These are phyloP conservation scores for Alternaria gansuensis DNA, from an alignment of 2,329 filamentous ascomycete genomes.

Conservation along the genomic window DNA sequence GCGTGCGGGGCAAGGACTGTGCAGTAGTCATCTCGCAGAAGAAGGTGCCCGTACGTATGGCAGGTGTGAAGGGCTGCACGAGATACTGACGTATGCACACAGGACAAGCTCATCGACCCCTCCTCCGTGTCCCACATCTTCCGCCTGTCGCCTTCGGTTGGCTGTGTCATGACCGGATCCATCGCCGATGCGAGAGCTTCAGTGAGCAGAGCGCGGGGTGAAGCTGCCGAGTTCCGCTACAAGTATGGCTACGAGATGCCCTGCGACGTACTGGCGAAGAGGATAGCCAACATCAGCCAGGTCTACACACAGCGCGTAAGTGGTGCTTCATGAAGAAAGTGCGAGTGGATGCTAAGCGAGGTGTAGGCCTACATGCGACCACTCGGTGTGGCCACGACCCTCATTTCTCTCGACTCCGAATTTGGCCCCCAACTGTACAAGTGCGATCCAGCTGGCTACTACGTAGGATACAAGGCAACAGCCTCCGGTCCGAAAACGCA, in stretches of 20 bases:
- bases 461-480: conserved; percentile 97
- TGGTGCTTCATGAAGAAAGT: conserved; percentile 12
- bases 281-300: conserved; percentile 98
- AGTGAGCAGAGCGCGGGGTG: conserved; percentile 89
- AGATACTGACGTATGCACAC: conserved; percentile 22
- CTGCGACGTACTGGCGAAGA: conserved; percentile 93
- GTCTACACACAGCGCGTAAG: conserved; percentile 96
- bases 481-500: conserved; percentile 98
- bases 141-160: conserved; percentile 93
- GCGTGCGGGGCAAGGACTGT: conserved; percentile 94
- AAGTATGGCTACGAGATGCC: conserved; percentile 99
- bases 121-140: conserved; percentile 97
- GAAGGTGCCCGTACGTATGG: conserved; percentile 88
- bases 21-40: conserved; percentile 98
- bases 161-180: conserved; percentile 97
- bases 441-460: conserved; percentile 97
- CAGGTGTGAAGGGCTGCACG: conserved; percentile 18
- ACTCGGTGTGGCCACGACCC: conserved; percentile 91
- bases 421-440: conserved; percentile 96
- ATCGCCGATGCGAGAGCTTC: conserved; percentile 97
- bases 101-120: conserved; percentile 99
- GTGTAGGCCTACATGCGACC: conserved; percentile 93
- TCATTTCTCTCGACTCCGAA: conserved; percentile 94
- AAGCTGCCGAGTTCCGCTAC: conserved; percentile 98
- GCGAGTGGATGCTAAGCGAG: conserved; percentile 41